A percentile compares a stretch with the other conserved stretches of the same genome.
phyloP scores from a whole-genome alignment of 2,329 filamentous ascomycete genomes.

The Microdochium bolleyi region DNA sequence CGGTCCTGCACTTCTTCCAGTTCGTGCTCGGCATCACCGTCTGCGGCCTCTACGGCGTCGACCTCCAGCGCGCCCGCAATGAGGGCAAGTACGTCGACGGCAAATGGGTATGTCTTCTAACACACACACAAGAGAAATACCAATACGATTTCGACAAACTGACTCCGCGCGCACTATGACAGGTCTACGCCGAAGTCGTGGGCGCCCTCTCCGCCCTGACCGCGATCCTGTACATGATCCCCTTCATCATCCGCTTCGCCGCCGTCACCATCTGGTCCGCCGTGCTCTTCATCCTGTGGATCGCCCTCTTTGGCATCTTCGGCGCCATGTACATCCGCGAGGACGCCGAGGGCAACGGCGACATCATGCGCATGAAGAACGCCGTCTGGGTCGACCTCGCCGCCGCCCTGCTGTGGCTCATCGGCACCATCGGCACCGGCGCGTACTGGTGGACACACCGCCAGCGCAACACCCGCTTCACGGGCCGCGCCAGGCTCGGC shows the following conservation, averaged over 20 bases:
- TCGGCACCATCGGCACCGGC: slow-evolving; percentile 47
- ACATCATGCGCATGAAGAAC: slow-evolving; percentile 71
- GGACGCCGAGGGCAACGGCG: slow-evolving; percentile 53
- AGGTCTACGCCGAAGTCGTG: slow-evolving; percentile 67
- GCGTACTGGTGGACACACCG: slow-evolving; percentile 52
- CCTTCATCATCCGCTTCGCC: slow-evolving; percentile 47
- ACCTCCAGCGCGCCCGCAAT: slow-evolving; percentile 49
- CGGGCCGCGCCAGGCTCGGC: slow-evolving; percentile 46
- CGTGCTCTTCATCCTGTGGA: slow-evolving; percentile 70
- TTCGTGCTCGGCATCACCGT: slow-evolving; percentile 71
- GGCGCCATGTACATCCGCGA: slow-evolving; percentile 70
- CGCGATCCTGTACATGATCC: slow-evolving; percentile 56
- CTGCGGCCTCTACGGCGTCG: slow-evolving; percentile 68
- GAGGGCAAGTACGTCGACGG: slow-evolving; percentile 44
- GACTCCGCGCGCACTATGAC: no score
- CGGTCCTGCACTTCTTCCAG: slow-evolving; percentile 63
- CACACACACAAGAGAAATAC: no score
- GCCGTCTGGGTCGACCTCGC: slow-evolving; percentile 77
- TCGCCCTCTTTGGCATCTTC: slow-evolving; percentile 77
- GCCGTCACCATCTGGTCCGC: slow-evolving; percentile 60
- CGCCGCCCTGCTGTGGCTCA: slow-evolving; percentile 69
- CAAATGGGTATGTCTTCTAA: slow-evolving; percentile 55
- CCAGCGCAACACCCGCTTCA: slow-evolving; percentile 45
- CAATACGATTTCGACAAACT: no score
- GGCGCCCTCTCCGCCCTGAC: slow-evolving; percentile 59